Percentiles rank a stretch among this genome's conserved stretches.
These are phyloP conservation scores for Vigna angularis DNA, from an alignment of 306 rosid species.

Conservation along the genomic window DNA sequence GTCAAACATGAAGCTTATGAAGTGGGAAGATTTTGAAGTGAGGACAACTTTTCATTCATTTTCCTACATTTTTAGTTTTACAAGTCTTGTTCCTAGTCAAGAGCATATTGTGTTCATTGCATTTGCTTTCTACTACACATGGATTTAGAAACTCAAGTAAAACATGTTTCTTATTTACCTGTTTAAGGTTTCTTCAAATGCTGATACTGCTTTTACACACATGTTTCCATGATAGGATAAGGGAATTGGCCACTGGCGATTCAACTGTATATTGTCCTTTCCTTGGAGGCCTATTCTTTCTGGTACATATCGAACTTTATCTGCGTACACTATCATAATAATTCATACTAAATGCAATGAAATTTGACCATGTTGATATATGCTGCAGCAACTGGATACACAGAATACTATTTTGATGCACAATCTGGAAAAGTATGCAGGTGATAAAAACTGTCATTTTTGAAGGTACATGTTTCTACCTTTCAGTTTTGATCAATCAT, in stretches of 20 bases:
- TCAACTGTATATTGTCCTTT: constrained; percentile 78
- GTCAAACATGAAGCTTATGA: constrained; percentile 88
- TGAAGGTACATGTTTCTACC: constrained; percentile 7
- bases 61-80: constrained; percentile 26
- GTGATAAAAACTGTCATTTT: constrained; percentile 53
- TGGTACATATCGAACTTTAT: constrained; percentile 53
- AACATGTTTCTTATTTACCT: constrained; percentile 18
- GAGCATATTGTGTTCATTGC: constrained; percentile 7
- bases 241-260: constrained; percentile 89
- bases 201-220: constrained; percentile 2
- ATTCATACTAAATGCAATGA: constrained; percentile 6
- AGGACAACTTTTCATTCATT: constrained; percentile 12
- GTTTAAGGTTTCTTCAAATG: not conserved
- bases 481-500: constrained; percentile 7
- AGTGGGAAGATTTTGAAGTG: constrained; percentile 95
- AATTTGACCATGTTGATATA: constrained; percentile 32
- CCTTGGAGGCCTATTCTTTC: constrained; percentile 99
- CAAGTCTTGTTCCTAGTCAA: not conserved
- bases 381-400: constrained; percentile 93
- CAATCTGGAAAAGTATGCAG: constrained; percentile 88
- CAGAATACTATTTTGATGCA: constrained; percentile 83
- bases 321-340: not conserved
- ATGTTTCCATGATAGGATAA: constrained; percentile 64
- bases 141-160: not conserved
- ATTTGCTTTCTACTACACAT: not conserved